Evolutionary conservation across 2,329 filamentous ascomycete genomes (phyloP).

Genomic region (Dactylellina sp.): DNA sequence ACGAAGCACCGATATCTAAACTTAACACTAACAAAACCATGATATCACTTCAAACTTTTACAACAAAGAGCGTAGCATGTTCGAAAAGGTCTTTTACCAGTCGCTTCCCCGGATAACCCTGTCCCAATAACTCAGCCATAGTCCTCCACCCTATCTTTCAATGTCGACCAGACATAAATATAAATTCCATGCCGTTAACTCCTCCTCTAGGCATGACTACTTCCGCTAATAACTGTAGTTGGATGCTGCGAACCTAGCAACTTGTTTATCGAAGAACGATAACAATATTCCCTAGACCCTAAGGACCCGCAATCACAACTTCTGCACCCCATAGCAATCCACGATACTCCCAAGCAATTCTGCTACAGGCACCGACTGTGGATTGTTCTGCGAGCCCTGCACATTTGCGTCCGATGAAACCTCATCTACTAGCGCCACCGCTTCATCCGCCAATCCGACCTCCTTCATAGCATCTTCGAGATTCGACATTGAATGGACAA

Average conservation of each 20-base stretch:
- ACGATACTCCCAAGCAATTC: slow-evolving; percentile 21
- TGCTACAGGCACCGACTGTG: neutral
- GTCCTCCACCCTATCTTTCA: slow-evolving; percentile 6
- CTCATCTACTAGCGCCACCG: slow-evolving; percentile 1
- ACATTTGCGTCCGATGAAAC: slow-evolving; percentile 1
- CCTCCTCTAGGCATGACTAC: slow-evolving; percentile 1
- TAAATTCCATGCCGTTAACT: slow-evolving; percentile 13
- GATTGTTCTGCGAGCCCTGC: neutral
- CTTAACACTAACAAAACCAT: too few species aligned
- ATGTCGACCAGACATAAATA: neutral
- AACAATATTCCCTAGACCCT: slow-evolving; percentile 1
- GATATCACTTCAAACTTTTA: too few species aligned
- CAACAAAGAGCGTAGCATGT: neutral
- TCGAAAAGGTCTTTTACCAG: slow-evolving; percentile 1
- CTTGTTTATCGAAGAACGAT: neutral
- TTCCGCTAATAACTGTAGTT: slow-evolving; percentile 16
- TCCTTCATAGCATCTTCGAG: slow-evolving; percentile 41
- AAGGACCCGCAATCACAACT: slow-evolving; percentile 4
- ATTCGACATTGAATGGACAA: slow-evolving; percentile 13
- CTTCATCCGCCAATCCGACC: slow-evolving; percentile 16
- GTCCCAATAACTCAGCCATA: slow-evolving; percentile 3
- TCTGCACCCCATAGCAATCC: slow-evolving; percentile 1
- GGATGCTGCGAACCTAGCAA: slow-evolving; percentile 17
- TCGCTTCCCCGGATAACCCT: neutral
- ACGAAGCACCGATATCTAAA: too few species aligned